Evolutionary conservation across 179 eudicot genomes (phyloP).

Genomic region (Sideroxylon spinosum): DNA sequence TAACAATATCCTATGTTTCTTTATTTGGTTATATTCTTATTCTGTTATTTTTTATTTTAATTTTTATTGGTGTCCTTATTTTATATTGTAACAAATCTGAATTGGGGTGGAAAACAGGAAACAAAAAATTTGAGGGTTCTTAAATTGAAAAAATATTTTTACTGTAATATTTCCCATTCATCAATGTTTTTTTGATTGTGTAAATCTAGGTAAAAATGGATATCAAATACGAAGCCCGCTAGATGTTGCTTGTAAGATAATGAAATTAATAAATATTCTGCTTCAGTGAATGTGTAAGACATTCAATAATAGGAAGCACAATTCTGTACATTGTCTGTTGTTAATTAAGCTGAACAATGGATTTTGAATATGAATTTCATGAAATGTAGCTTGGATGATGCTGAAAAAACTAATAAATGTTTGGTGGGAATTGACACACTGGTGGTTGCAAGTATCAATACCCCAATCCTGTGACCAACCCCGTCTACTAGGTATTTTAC

Average conservation of each 20-base stretch:
- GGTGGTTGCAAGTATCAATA: background rate
- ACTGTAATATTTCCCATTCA: background rate
- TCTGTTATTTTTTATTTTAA: background rate
- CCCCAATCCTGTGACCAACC: background rate
- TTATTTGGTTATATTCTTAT: background rate
- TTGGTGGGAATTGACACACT: background rate
- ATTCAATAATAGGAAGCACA: constrained; percentile 7
- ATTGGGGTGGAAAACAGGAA: background rate
- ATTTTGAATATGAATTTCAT: background rate
- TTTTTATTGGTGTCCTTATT: background rate
- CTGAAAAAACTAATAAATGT: background rate
- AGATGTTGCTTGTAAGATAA: constrained; percentile 3
- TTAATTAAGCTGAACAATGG: background rate
- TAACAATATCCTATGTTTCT: background rate
- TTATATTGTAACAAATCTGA: background rate
- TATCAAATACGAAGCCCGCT: background rate
- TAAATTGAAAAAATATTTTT: too few relatives aligned
- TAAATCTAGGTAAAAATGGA: background rate
- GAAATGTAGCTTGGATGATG: background rate
- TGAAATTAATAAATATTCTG: background rate
- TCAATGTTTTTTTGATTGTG: background rate
- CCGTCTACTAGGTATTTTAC: background rate
- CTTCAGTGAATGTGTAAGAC: background rate
- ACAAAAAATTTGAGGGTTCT: background rate
- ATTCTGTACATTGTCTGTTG: constrained; percentile 2